Percentiles rank a stretch among this genome's conserved stretches.
phyloP scores from a whole-genome alignment of 129 eudicot species.

The Heracleum sosnowskyi region DNA sequence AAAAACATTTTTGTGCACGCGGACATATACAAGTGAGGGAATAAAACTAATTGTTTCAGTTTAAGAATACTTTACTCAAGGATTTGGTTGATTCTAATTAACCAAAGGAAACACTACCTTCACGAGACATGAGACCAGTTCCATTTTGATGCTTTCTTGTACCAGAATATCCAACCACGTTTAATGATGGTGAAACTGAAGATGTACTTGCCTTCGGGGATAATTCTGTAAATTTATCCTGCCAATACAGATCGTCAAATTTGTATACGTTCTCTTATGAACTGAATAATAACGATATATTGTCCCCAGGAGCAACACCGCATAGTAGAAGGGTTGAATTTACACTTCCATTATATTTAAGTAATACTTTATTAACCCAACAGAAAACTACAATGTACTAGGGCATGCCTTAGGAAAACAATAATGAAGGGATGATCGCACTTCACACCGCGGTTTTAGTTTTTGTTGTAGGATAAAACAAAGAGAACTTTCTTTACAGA shows the following conservation, averaged over 20 bases:
- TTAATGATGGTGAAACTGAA: conserved; percentile 38
- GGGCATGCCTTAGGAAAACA: not conserved
- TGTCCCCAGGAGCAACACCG: not conserved
- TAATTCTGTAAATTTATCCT: conserved; percentile 62
- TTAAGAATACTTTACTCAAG: not conserved
- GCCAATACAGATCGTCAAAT: conserved; percentile 21
- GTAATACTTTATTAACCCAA: not conserved
- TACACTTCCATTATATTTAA: not conserved
- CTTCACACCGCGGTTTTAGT: no score
- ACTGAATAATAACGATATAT: not conserved
- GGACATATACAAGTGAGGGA: not conserved
- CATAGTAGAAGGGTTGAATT: not conserved
- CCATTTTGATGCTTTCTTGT: conserved; percentile 38
- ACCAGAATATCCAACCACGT: conserved; percentile 51
- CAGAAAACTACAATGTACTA: not conserved
- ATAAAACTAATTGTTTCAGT: not conserved
- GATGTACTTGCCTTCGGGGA: conserved; percentile 43
- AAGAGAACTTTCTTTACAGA: not conserved
- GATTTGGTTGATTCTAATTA: not conserved
- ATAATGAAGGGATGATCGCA: not conserved
- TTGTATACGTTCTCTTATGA: conserved; percentile 14
- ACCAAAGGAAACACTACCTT: conserved; percentile 34
- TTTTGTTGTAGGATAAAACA: not conserved
- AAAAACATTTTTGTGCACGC: not conserved
- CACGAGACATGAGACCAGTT: conserved; percentile 34